These are phyloP conservation scores for Nakaseomyces kungkrabaensis DNA, from an alignment of 1,139 yeast species.

Conservation along the genomic window DNA sequence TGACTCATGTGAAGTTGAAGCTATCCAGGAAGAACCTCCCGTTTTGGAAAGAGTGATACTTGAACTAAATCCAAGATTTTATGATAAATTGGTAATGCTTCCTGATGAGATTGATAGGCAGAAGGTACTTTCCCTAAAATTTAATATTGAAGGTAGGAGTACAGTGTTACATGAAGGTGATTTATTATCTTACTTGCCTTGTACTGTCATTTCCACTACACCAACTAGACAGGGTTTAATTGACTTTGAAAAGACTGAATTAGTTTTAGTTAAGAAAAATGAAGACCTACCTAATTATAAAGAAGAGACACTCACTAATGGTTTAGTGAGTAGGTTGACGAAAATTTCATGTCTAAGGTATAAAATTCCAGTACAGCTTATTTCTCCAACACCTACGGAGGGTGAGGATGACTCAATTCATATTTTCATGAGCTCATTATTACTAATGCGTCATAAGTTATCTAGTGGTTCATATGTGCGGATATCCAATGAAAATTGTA, in stretches of 20 bases:
- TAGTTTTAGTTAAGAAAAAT: conserved; percentile 15
- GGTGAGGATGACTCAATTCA: conserved; percentile 20
- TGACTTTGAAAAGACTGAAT: conserved; percentile 16
- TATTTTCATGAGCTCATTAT: conserved; percentile 17
- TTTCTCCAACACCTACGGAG: neutral
- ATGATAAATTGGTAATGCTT: conserved; percentile 14
- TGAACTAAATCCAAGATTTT: conserved; percentile 13
- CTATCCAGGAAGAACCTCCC: conserved; percentile 9
- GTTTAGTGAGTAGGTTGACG: neutral
- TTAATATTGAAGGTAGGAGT: conserved; percentile 9
- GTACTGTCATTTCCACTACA: conserved; percentile 14
- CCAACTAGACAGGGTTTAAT: conserved; percentile 17
- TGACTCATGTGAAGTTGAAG: conserved; percentile 10
- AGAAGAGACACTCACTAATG: neutral
- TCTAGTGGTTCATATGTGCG: conserved; percentile 19
- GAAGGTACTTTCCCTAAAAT: conserved; percentile 17
- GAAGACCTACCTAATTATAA: neutral
- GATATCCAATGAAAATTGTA: conserved; percentile 5
- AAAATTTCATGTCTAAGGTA: conserved; percentile 2
- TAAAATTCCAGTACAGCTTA: neutral
- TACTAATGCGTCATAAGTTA: conserved; percentile 15
- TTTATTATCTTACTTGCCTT: conserved; percentile 12
- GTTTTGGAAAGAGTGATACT: conserved; percentile 13
- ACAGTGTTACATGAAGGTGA: conserved; percentile 16
- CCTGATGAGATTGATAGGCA: conserved; percentile 12